These are phyloP conservation scores for Skeletonema potamos DNA, from an alignment of 108 stramenopile species.

Conservation along the genomic window DNA sequence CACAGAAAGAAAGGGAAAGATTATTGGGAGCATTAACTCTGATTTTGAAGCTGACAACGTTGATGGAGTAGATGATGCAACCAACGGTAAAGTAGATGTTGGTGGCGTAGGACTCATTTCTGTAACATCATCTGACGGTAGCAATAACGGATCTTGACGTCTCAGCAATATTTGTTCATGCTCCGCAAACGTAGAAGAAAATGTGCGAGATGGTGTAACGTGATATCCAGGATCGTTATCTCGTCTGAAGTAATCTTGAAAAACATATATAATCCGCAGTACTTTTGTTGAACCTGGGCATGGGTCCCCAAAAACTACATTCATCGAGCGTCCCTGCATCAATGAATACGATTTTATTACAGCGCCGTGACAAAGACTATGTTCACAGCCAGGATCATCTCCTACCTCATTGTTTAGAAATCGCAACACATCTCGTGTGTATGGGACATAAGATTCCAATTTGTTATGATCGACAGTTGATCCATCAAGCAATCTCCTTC, in stretches of 20 bases:
- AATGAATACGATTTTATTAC: constrained; percentile 18
- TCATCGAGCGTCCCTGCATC: constrained; percentile 54
- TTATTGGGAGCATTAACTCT: constrained; percentile 57
- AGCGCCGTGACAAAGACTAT: not conserved
- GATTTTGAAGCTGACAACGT: constrained; percentile 36
- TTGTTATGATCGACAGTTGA: constrained; percentile 28
- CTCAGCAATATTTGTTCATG: constrained; percentile 56
- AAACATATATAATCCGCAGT: constrained; percentile 44
- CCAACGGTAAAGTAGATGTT: not conserved
- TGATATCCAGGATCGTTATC: not conserved
- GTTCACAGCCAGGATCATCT: not conserved
- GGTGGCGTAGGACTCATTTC: not conserved
- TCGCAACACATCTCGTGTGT: constrained; percentile 53
- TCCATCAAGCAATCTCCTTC: constrained; percentile 31
- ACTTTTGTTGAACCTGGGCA: constrained; percentile 68
- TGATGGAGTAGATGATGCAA: constrained; percentile 12
- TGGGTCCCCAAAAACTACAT: constrained; percentile 73
- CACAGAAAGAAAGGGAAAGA: constrained; percentile 52
- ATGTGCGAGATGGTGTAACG: constrained; percentile 40
- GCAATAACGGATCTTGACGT: constrained; percentile 20
- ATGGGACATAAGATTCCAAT: constrained; percentile 28
- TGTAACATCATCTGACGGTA: not conserved
- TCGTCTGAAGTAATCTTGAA: constrained; percentile 21
- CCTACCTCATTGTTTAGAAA: constrained; percentile 26
- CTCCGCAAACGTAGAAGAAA: constrained; percentile 57